Conservation (phyloP, 1,284 basidiomycete genomes). For the Thelephora terrestris region DNA sequence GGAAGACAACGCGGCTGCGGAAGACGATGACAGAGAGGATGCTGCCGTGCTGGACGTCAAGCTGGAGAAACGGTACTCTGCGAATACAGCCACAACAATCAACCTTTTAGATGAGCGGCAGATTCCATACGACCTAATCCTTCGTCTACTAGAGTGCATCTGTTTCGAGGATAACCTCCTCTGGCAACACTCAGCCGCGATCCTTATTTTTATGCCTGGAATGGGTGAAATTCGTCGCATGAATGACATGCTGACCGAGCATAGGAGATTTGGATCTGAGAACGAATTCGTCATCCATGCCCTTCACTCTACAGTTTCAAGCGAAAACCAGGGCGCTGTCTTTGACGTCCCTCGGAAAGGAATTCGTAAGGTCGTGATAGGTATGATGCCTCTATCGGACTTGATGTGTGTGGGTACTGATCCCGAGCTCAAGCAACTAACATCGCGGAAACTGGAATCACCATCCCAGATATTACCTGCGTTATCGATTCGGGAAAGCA, state of each 20-base stretch:
- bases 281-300: slow-evolving; percentile 74
- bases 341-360: slow-evolving; percentile 81
- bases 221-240: slow-evolving; percentile 86
- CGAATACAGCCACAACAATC: slow-evolving; percentile 69
- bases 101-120: slow-evolving; percentile 84
- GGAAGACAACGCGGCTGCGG: slow-evolving; percentile 48
- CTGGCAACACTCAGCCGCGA: slow-evolving; percentile 64
- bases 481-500: slow-evolving; percentile 97
- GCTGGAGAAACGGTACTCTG: slow-evolving; percentile 63
- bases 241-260: slow-evolving; percentile 74
- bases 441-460: slow-evolving; percentile 82
- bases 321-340: slow-evolving; percentile 83
- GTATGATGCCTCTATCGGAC: slow-evolving; percentile 28
- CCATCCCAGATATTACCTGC: slow-evolving; percentile 96
- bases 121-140: slow-evolving; percentile 86
- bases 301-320: slow-evolving; percentile 89
- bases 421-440: slow-evolving; percentile 46
- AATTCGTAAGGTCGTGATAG: slow-evolving; percentile 86
- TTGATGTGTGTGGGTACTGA: slow-evolving; percentile 3
- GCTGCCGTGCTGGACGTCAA: slow-evolving; percentile 38
- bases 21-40: slow-evolving; percentile 69
- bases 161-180: slow-evolving; percentile 62
- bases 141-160: slow-evolving; percentile 80
- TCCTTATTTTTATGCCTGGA: slow-evolving; percentile 93
- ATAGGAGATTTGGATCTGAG: slow-evolving; percentile 62